Conservation (phyloP, 495 filamentous ascomycete genomes). For the Pyrenula aspistea region DNA sequence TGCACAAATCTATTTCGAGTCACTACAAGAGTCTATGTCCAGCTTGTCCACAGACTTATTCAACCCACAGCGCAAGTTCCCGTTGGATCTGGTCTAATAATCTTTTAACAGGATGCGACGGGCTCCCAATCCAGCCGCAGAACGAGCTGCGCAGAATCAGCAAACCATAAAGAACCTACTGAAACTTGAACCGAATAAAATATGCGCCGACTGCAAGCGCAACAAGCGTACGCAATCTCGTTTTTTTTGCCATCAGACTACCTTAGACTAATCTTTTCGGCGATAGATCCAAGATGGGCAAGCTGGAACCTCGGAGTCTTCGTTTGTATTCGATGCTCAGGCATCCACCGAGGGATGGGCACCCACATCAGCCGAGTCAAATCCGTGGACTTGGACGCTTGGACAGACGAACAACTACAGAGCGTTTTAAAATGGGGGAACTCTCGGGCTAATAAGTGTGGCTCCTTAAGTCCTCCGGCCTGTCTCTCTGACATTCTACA, state of each 20-base stretch:
- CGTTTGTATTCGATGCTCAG: conserved; percentile 93
- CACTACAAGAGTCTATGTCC: no score
- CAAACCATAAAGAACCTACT: conserved; percentile 81
- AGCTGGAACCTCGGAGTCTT: conserved; percentile 96
- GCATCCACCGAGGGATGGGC: conserved; percentile 96
- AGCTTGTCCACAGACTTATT: no score
- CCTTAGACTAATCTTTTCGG: conserved; percentile 6
- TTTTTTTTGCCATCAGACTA: background rate
- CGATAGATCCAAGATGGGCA: conserved; percentile 87
- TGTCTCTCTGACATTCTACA: conserved; percentile 10
- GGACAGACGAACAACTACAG: conserved; percentile 95
- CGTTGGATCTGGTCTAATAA: no score
- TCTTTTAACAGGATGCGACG: background rate
- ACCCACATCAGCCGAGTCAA: conserved; percentile 98
- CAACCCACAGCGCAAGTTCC: no score
- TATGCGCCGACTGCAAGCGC: conserved; percentile 95
- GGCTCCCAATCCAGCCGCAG: conserved; percentile 19
- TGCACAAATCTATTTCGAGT: no score
- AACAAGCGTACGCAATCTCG: conserved; percentile 75
- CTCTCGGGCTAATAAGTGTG: conserved; percentile 81
- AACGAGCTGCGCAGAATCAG: conserved; percentile 80
- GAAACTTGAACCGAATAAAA: conserved; percentile 89
- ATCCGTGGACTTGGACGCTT: conserved; percentile 91
- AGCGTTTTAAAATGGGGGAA: conserved; percentile 93
- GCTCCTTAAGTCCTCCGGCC: background rate